These are phyloP conservation scores for Xylaria intraflava DNA, from an alignment of 495 filamentous ascomycete genomes.

Conservation along the genomic window DNA sequence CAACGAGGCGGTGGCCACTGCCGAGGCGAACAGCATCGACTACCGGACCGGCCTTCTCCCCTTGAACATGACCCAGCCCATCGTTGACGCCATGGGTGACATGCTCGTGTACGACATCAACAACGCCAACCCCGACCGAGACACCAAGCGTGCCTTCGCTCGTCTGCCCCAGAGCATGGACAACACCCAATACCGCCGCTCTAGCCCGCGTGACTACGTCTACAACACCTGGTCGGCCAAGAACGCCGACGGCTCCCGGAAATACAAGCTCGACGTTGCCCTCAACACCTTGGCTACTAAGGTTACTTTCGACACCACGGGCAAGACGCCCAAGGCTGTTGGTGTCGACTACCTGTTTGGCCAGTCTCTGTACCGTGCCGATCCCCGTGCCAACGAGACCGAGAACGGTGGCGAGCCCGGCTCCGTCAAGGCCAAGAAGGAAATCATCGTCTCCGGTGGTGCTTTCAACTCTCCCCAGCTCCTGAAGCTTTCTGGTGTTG, in stretches of 20 bases:
- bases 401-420: constrained; percentile 36
- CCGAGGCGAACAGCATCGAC: constrained; percentile 11
- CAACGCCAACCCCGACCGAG: constrained; percentile 25
- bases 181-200: constrained; percentile 34
- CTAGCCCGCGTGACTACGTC: constrained; percentile 49
- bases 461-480: constrained; percentile 56
- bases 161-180: constrained; percentile 39
- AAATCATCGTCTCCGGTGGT: constrained; percentile 60
- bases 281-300: constrained; percentile 56
- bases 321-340: constrained; percentile 43
- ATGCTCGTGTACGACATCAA: constrained; percentile 51
- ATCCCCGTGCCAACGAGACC: constrained; percentile 31
- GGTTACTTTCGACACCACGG: constrained; percentile 45
- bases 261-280: constrained; percentile 54
- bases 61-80: constrained; percentile 24
- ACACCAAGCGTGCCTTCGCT: constrained; percentile 32
- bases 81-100: constrained; percentile 35
- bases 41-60: constrained; percentile 9
- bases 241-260: constrained; percentile 45
- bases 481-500: constrained; percentile 59
- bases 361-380: constrained; percentile 52
- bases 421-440: constrained; percentile 43
- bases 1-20: background rate
- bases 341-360: constrained; percentile 61
- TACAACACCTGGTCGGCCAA: constrained; percentile 43